Base-by-base conservation (phyloP, 1,139 yeast species). In the Yarrowia galli region DNA sequence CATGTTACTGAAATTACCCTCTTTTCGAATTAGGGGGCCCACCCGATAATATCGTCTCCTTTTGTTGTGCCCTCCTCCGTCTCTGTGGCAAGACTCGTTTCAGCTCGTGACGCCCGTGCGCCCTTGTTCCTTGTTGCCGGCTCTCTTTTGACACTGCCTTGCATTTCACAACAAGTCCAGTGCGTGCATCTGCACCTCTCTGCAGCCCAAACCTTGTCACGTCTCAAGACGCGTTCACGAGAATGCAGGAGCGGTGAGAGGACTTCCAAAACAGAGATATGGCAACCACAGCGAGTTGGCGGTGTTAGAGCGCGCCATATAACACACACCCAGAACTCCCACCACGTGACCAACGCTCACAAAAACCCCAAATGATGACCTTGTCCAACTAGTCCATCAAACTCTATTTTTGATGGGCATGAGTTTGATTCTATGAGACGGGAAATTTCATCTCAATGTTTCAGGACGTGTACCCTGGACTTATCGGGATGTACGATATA, bases 201-300 rank as follows among this genome's bases (percentile, higher is more conserved):
- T 51, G 54, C 54, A 49, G 15, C n/a, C 22, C 13, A 9, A 56
- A 56, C 63, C 63, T 56, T 40, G 63, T 56, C 63, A 42, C 63
- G 63, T 56, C 38, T 25, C 48, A 23, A 54, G 23, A 40, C 63
- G 48, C 63, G 63, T 56, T 35, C 61, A 56, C 48, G 63, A 56
- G 63, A 28, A 56, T 53, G 60, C 32, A 53, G 60, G 5, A 15
- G 22, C 10, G n/a, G 40, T 8, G n/a, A 36, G 9, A 28, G 32
- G 9, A 6, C 32, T 7, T 28, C 10, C 10, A 28, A 10, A 28
- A 28, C 10, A 28, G 32, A 28, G 8, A 28, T 28, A 10, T 6
- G 32, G 32, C 1, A 28, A 28, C 10, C 8, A 5, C 32, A 28
- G 32, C 32, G 9, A 5, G 32, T 10, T 3, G 32, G n/a, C n/a